Evolutionary conservation across 345 rosid genomes (phyloP), one percentile per base, ranked within the genome.

Genomic region (Citrus unshiu): DNA sequence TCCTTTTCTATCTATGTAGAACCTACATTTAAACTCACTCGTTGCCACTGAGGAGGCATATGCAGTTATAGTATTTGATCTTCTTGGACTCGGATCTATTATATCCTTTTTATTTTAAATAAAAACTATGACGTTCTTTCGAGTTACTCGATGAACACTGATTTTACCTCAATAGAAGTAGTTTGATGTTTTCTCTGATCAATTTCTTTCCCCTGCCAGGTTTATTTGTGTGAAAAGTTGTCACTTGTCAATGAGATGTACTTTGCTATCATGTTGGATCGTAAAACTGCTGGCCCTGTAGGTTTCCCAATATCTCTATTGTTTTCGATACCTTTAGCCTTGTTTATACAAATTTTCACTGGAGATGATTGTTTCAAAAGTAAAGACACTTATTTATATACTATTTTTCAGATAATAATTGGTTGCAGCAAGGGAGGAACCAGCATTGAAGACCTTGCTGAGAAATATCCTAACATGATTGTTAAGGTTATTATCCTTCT

Each of bases 391-490:
- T 67, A 39, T 24, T 76, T 70, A 1, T 29, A 13, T 68, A 27
- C n/a, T 77, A 57, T 58, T 79, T 88, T 78, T 74, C 90, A 97
- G 99, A 83, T 97, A 72, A 97, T 97, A 66, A 97, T 97, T 81
- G 93, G 97, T 70, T 97, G 98, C 80, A 93, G 90, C 64, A 93
- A 94, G 81, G 99, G 98, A 70, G 98, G 99, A 79, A 97, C 99
- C 88, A 94, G 99, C 86, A 97, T 97, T 83, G 99, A 97, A 85
- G 99, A 97, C 84, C 98, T 97, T 71, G 98, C 98, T 19, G 98
- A 94, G 86, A 97, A 97, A 81, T 97, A 89, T 82, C 99, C 98
- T 59, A 91, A 94, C 83, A 92, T 97, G 98, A 94, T 97, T 76
- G 89, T 93, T 65, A 93, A 94, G 98, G 98, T 97, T 78, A 64